Conservation (phyloP, 1,284 basidiomycete genomes). For the Phenoliferia sp. region DNA sequence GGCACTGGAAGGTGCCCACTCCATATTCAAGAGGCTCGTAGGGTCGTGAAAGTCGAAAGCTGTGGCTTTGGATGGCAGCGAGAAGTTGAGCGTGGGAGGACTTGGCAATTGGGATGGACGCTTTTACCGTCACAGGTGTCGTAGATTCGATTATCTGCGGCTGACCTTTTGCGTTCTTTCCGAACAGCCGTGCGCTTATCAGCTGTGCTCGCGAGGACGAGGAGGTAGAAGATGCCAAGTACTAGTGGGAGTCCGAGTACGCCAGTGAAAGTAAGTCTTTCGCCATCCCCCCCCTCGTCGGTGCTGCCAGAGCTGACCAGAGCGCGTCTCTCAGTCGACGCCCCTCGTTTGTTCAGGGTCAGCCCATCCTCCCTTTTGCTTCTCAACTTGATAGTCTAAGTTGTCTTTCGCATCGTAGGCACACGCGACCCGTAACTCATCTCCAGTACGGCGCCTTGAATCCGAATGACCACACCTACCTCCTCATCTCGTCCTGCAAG, state of each 20-base stretch:
- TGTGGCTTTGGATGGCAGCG: background rate
- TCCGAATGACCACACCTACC: constrained; percentile 48
- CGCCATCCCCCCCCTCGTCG: background rate
- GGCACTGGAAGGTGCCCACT: too few species aligned
- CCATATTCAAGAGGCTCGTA: too few species aligned
- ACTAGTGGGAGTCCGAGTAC: too few species aligned
- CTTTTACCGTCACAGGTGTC: too few species aligned
- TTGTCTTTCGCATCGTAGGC: constrained; percentile 5
- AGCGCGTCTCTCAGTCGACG: constrained; percentile 28
- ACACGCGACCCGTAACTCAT: constrained; percentile 34
- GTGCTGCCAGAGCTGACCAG: too few species aligned
- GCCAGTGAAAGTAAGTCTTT: background rate
- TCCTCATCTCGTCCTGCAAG: constrained; percentile 90
- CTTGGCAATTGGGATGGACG: too few species aligned
- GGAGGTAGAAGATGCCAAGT: too few species aligned
- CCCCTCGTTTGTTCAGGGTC: constrained; percentile 30
- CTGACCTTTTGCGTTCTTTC: too few species aligned
- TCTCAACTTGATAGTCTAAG: too few species aligned
- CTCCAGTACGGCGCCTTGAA: constrained; percentile 29
- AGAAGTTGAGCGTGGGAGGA: background rate
- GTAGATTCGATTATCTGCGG: too few species aligned
- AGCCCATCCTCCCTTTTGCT: background rate
- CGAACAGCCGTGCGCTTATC: too few species aligned
- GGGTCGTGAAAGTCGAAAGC: background rate
- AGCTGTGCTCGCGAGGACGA: too few species aligned